Percentiles rank a stretch among this genome's conserved stretches.
phyloP scores from a whole-genome alignment of 305 asterid species.

The Lippia alba region DNA sequence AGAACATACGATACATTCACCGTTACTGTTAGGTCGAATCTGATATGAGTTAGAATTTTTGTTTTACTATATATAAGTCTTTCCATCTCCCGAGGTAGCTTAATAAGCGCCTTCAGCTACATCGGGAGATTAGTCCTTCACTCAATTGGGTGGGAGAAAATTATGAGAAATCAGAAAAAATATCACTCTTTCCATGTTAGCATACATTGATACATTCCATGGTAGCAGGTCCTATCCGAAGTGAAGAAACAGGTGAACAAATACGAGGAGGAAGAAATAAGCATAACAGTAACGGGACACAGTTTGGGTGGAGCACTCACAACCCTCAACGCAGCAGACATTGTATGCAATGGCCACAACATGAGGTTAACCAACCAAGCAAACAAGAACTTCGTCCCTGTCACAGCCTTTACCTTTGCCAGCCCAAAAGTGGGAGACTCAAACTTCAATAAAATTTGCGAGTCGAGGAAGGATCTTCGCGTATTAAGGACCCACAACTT shows the following conservation, averaged over 20 bases:
- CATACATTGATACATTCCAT: too few species aligned
- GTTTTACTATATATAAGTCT: too few species aligned
- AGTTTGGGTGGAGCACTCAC: constrained; percentile 70
- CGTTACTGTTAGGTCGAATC: too few species aligned
- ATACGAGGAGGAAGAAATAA: constrained; percentile 53
- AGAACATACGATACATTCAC: too few species aligned
- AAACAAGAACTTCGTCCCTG: constrained; percentile 31
- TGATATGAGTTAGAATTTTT: too few species aligned
- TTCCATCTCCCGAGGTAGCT: too few species aligned
- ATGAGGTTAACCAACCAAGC: constrained; percentile 23
- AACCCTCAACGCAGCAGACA: constrained; percentile 55
- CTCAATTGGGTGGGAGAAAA: too few species aligned
- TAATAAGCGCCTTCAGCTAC: too few species aligned
- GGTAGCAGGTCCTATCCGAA: constrained; percentile 54
- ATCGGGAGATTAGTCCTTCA: too few species aligned
- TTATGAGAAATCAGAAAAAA: too few species aligned
- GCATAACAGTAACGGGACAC: constrained; percentile 67
- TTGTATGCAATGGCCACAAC: constrained; percentile 50
- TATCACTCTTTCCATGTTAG: too few species aligned
- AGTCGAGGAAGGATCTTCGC: constrained; percentile 36
- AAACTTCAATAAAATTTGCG: constrained; percentile 22
- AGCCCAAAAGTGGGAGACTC: constrained; percentile 53
- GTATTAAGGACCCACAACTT: constrained; percentile 38
- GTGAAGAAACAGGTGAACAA: constrained; percentile 43
- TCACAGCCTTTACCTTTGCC: constrained; percentile 50